Evolutionary conservation across 2,329 filamentous ascomycete genomes (phyloP).

Genomic region (Penicillium sp.): DNA sequence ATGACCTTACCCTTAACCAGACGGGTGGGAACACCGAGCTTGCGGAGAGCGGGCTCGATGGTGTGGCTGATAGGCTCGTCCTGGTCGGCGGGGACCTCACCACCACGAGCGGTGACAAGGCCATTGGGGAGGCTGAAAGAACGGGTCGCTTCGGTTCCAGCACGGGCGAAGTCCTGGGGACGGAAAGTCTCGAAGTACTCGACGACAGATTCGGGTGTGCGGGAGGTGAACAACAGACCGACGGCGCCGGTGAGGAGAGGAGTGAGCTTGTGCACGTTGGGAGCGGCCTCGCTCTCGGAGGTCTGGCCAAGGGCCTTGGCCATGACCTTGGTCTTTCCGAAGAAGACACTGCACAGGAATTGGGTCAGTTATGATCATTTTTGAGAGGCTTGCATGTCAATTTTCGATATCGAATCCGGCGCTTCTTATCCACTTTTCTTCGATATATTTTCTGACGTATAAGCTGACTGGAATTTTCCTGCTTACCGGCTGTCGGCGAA

Average conservation of each 20-base stretch:
- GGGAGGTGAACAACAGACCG: slow-evolving; percentile 87
- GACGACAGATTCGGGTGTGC: slow-evolving; percentile 65
- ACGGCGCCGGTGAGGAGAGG: slow-evolving; percentile 77
- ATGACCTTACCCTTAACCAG: slow-evolving; percentile 87
- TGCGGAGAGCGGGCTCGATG: slow-evolving; percentile 85
- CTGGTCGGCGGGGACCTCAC: slow-evolving; percentile 75
- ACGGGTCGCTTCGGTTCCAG: slow-evolving; percentile 73
- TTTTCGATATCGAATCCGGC: slow-evolving; percentile 3
- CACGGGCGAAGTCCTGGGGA: slow-evolving; percentile 86
- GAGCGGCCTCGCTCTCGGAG: slow-evolving; percentile 75
- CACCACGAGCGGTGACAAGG: slow-evolving; percentile 74
- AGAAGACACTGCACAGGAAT: slow-evolving; percentile 73
- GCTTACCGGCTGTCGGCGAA: slow-evolving; percentile 79
- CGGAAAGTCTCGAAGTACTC: slow-evolving; percentile 72
- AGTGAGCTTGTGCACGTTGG: slow-evolving; percentile 71
- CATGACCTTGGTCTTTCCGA: slow-evolving; percentile 99
- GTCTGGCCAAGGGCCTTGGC: slow-evolving; percentile 83
- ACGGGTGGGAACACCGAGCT: slow-evolving; percentile 84
- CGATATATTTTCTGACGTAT: neutral
- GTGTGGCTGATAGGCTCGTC: slow-evolving; percentile 86
- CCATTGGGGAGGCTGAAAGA: slow-evolving; percentile 80
- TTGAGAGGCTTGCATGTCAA: slow-evolving; percentile 1
- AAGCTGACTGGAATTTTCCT: neutral
- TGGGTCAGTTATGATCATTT: slow-evolving; percentile 1
- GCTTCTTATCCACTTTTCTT: slow-evolving; percentile 3